Percentiles rank a stretch among this genome's conserved stretches.
Evolutionary conservation across 1,284 basidiomycete species (phyloP).

Genomic region (Austroboletus olivaceoglutinosus): DNA sequence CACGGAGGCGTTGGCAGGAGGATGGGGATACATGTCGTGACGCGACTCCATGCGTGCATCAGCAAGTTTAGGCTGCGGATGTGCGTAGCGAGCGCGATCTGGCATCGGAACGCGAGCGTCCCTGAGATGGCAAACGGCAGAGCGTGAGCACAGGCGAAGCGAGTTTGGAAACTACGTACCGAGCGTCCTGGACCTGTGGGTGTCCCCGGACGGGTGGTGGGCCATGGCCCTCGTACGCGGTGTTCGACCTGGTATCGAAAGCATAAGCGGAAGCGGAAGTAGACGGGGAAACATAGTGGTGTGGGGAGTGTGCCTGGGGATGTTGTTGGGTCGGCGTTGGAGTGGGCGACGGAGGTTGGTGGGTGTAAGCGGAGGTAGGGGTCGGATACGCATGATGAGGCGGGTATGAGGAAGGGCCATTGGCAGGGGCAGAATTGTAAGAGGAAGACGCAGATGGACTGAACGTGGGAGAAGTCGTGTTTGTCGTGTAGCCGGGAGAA

Average conservation of each 20-base stretch:
- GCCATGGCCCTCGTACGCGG: constrained; percentile 21
- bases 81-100: constrained; percentile 27
- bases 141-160: not conserved
- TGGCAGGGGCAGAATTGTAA: constrained; percentile 17
- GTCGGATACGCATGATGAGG: constrained; percentile 26
- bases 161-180: constrained; percentile 19
- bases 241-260: constrained; percentile 20
- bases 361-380: constrained; percentile 29
- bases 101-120: constrained; percentile 22
- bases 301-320: constrained; percentile 17
- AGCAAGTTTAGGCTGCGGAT: constrained; percentile 18
- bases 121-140: constrained; percentile 16
- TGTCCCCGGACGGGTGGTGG: constrained; percentile 20
- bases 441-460: constrained; percentile 22
- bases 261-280: constrained; percentile 20
- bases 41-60: constrained; percentile 30
- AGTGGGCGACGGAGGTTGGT: constrained; percentile 29
- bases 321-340: constrained; percentile 27
- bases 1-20: constrained; percentile 13
- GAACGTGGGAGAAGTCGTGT: constrained; percentile 26
- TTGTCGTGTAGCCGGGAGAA: constrained; percentile 20
- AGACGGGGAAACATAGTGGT: constrained; percentile 26
- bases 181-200: constrained; percentile 20
- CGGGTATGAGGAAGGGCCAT: constrained; percentile 13
- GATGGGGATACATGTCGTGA: constrained; percentile 25